Percentiles rank a stretch among this genome's conserved stretches.
Evolutionary conservation across 345 rosid species (phyloP).

Genomic region (Iberis pinnata): DNA sequence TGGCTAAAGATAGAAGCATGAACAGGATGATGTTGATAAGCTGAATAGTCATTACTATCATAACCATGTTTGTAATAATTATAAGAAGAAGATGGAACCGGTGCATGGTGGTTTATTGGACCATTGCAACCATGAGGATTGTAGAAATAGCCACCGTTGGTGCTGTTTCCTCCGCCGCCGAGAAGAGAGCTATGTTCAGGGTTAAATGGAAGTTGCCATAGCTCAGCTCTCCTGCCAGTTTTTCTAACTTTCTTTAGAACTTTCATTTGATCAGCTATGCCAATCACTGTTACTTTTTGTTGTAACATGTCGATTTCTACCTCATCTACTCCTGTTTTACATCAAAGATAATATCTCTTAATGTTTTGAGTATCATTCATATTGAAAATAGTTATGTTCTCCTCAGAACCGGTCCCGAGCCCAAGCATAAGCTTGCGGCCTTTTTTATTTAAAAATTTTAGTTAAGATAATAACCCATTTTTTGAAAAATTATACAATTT

Average conservation of each 20-base stretch:
- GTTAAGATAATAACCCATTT: too few species aligned
- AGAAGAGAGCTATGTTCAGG: conserved; percentile 35
- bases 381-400: too few species aligned
- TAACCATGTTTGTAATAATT: conserved; percentile 87
- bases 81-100: conserved; percentile 63
- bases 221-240: conserved; percentile 76
- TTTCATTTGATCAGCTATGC: conserved; percentile 76
- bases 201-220: conserved; percentile 74
- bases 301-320: conserved; percentile 60
- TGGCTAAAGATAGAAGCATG: conserved; percentile 46
- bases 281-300: conserved; percentile 79
- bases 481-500: too few species aligned
- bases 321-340: conserved; percentile 55
- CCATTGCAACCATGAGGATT: conserved; percentile 62
- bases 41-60: conserved; percentile 38
- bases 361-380: too few species aligned
- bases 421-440: too few species aligned
- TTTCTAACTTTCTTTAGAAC: conserved; percentile 59
- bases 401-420: too few species aligned
- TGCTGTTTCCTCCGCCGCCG: conserved; percentile 15
- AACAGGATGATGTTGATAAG: conserved; percentile 42
- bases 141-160: conserved; percentile 31
- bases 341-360: background rate
- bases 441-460: too few species aligned
- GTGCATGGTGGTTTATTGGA: conserved; percentile 38